Base-by-base conservation (phyloP, 257 asterid species). In the Galeopsis tetrahit region DNA sequence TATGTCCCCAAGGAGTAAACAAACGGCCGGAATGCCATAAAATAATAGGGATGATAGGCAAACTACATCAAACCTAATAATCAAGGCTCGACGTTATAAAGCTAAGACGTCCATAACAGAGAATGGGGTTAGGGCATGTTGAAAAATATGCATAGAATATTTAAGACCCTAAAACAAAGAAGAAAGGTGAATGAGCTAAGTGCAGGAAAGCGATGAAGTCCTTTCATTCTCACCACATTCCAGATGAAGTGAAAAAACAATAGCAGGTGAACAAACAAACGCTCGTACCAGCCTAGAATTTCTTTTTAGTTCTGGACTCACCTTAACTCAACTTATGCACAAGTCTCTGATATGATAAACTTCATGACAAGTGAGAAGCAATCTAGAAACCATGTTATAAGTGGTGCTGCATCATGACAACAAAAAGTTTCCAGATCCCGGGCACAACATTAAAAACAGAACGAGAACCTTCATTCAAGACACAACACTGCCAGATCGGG, bases 381-480 rank as follows among this genome's bases (percentile, higher is more conserved):
- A 34, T 17, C 48, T 44, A 57, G 62, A 56, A 72, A 15, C 51
- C 80, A 43, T 52, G 14, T 11, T 21, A 31, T 13, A 57, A 38
- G 61, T 51, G 63, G 64, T 58, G 63, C 56, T n/a, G 64, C 59
- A 56, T 39, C 73, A 74, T 33, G 61, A 34, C 9, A 66, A 71
- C 57, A 75, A 39, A 62, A 55, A 35, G 35, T 10, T 35, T 36
- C 75, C 44, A 70, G 42, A 75, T 63, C 53, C 72, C 33, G 68
- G 80, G 60, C 56, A 61, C 68, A 57, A 61, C 70, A 43, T 31
- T 52, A 63, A 64, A 72, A 64, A 72, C 58, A 64, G 70, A 72
- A 70, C 73, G 68, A 70, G 72, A 73, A 66, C 77, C 82, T 46
- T 66, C 72, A 57, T 61, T 49, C 58, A 42, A 40, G 71, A 80